These are phyloP conservation scores for Russula virescens DNA, from an alignment of 768 basidiomycete species.

Conservation along the genomic window DNA sequence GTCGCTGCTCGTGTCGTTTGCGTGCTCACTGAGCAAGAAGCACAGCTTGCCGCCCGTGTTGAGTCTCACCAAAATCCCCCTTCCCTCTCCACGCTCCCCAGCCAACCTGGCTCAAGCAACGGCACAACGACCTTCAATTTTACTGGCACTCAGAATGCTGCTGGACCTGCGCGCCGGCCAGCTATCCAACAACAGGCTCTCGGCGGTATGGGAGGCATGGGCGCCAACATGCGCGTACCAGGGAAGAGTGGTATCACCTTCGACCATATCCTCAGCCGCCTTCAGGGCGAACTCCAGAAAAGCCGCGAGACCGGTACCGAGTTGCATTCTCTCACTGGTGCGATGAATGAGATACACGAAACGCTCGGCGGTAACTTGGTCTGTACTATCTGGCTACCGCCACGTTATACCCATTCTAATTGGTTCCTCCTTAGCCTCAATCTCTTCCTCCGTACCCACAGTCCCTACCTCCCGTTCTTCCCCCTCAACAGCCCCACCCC, in stretches of 20 bases:
- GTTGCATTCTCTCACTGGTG: slow-evolving; percentile 63
- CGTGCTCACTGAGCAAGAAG: slow-evolving; percentile 82
- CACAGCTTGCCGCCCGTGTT: slow-evolving; percentile 60
- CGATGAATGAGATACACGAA: slow-evolving; percentile 90
- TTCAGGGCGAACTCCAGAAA: slow-evolving; percentile 94
- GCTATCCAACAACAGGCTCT: slow-evolving; percentile 55
- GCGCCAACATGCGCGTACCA: slow-evolving; percentile 60
- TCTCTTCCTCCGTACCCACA: slow-evolving; percentile 60
- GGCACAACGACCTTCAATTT: slow-evolving; percentile 39
- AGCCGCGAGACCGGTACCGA: slow-evolving; percentile 90
- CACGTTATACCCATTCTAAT: background rate
- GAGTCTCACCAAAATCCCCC: slow-evolving; percentile 55
- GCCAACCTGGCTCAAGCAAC: slow-evolving; percentile 38
- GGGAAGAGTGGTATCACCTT: slow-evolving; percentile 87
- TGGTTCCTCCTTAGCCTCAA: slow-evolving; percentile 41
- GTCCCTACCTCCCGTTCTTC: slow-evolving; percentile 55
- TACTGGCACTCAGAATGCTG: slow-evolving; percentile 33
- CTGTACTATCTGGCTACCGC: slow-evolving; percentile 29
- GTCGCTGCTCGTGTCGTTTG: slow-evolving; percentile 93
- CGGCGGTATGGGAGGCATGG: slow-evolving; percentile 71
- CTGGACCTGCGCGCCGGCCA: slow-evolving; percentile 43
- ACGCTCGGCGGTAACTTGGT: slow-evolving; percentile 82
- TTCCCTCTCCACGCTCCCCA: slow-evolving; percentile 28
- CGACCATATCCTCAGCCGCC: slow-evolving; percentile 81
- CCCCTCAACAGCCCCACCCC: slow-evolving; percentile 30